A percentile compares a stretch with the other conserved stretches of the same genome.
Evolutionary conservation across 2,329 filamentous ascomycete species (phyloP).

Genomic region (Apiospora koreana): DNA sequence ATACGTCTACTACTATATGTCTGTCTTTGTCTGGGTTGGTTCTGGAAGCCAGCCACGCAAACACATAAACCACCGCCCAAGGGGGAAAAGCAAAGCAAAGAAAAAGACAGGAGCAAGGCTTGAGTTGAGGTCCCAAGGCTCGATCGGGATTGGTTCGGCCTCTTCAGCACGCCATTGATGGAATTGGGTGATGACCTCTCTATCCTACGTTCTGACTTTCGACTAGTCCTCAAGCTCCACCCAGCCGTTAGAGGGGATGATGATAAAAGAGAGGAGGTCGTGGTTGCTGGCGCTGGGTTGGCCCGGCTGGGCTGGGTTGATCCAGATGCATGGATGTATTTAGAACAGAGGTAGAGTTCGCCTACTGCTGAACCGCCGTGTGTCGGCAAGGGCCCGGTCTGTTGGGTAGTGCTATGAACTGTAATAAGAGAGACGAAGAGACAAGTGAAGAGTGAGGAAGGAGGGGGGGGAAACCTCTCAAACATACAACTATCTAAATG

Average conservation of each 20-base stretch:
- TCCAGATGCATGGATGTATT: slow-evolving; percentile 1
- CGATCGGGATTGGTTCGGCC: not conserved
- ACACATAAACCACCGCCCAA: not conserved
- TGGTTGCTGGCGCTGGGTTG: not conserved
- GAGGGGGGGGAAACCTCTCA: not conserved
- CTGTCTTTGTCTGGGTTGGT: not conserved
- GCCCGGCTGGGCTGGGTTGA: slow-evolving; percentile 3
- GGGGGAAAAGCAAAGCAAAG: not conserved
- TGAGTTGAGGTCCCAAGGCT: not conserved
- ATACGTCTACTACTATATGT: not conserved
- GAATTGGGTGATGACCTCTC: not conserved
- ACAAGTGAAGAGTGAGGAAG: not conserved
- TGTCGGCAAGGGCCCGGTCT: not conserved
- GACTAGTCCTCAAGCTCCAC: not conserved
- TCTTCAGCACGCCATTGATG: not conserved
- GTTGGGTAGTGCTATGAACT: not conserved
- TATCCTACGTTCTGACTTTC: not conserved
- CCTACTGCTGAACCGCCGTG: not conserved
- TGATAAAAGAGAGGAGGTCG: not conserved
- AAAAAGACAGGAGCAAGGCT: not conserved
- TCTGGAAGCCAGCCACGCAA: not conserved
- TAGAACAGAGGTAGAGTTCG: not conserved
- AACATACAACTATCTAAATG: not conserved
- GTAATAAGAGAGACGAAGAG: not conserved
- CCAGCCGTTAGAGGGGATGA: slow-evolving; percentile 2